phyloP scores from a whole-genome alignment of 139 green algal genomes.

The Nannochloris sp. region DNA sequence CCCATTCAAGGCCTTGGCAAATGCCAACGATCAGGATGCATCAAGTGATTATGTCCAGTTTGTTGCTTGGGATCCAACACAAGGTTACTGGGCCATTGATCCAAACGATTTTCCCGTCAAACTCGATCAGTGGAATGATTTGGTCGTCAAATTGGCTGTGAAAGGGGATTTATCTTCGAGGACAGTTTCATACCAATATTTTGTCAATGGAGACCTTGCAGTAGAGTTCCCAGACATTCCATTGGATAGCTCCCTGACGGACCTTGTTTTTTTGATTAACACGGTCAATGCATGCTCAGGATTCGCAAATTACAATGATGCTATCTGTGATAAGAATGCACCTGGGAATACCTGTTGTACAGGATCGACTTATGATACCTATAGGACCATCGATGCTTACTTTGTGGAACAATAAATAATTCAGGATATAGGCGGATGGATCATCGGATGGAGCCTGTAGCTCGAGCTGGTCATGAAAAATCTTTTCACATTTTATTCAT shows the following conservation, averaged over 20 bases:
- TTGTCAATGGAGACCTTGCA: not conserved
- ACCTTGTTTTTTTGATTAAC: not conserved
- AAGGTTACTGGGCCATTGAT: not conserved
- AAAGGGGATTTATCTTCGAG: not conserved
- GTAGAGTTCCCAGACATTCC: not conserved
- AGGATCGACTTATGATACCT: not conserved
- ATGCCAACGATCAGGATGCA: not conserved
- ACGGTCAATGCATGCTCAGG: not conserved
- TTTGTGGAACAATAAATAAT: not conserved
- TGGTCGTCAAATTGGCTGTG: not conserved
- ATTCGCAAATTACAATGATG: slow-evolving; percentile 1
- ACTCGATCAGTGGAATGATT: not conserved
- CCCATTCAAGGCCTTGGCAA: not conserved
- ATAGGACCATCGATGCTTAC: not conserved
- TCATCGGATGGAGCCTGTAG: too few relatives aligned
- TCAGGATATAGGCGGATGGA: too few relatives aligned
- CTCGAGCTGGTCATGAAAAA: too few relatives aligned
- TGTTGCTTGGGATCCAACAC: not conserved
- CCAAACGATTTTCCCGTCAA: not conserved
- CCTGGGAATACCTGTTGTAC: not conserved
- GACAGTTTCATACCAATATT: slow-evolving; percentile 3
- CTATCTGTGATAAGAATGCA: not conserved
- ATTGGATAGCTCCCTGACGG: not conserved
- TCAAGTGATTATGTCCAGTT: not conserved
- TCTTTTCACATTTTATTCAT: too few relatives aligned